Evolutionary conservation across 352 stramenopile species (phyloP).

Genomic region (Pythium aristosporum): DNA sequence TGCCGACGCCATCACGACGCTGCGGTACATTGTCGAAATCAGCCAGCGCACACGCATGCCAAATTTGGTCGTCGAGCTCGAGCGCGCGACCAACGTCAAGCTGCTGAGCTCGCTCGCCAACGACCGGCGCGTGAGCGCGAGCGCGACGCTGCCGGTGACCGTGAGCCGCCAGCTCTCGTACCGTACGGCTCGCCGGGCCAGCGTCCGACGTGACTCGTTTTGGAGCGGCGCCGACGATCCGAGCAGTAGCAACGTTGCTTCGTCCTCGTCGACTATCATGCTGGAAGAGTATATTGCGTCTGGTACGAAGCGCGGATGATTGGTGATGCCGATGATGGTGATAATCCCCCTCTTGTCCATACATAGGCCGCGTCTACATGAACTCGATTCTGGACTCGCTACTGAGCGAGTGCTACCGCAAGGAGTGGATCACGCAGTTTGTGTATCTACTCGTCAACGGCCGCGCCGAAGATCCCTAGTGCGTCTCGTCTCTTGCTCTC

Average conservation of each 20-base stretch:
- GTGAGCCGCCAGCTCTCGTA: conserved; percentile 46
- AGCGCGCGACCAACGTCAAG: conserved; percentile 75
- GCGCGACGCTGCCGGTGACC: conserved; percentile 37
- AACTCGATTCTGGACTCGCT: conserved; percentile 71
- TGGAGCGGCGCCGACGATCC: conserved; percentile 38
- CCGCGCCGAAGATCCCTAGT: conserved; percentile 56
- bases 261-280: conserved; percentile 43
- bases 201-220: conserved; percentile 47
- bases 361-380: conserved; percentile 63
- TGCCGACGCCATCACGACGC: conserved; percentile 75
- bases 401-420: conserved; percentile 79
- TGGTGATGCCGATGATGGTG: background rate
- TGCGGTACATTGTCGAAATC: conserved; percentile 83
- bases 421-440: conserved; percentile 71
- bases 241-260: conserved; percentile 23
- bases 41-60: conserved; percentile 61
- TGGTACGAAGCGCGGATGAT: conserved; percentile 22
- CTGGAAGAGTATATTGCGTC: conserved; percentile 75
- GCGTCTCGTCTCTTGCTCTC: conserved; percentile 10
- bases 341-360: background rate
- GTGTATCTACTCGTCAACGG: conserved; percentile 66
- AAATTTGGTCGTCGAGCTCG: conserved; percentile 74
- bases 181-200: conserved; percentile 36
- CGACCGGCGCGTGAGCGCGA: conserved; percentile 39
- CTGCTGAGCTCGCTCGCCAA: conserved; percentile 72